Conservation (phyloP, 805 yeast genomes). For the Candida quercuum region DNA sequence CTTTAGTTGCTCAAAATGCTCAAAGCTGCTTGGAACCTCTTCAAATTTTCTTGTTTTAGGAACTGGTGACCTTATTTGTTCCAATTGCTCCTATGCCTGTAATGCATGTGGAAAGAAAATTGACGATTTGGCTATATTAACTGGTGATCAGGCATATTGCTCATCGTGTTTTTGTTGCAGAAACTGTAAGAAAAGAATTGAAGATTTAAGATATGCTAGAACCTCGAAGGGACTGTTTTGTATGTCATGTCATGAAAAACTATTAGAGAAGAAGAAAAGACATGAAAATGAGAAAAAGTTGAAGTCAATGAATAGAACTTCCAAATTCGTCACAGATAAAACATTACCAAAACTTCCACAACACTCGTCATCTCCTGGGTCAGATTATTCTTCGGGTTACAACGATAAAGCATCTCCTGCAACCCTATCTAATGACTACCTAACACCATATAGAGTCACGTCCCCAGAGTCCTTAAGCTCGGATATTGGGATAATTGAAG, state of each 20-base stretch:
- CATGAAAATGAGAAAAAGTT: constrained; percentile 37
- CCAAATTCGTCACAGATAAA: constrained; percentile 10
- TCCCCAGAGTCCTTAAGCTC: constrained; percentile 17
- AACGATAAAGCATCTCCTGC: constrained; percentile 2
- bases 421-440: background rate
- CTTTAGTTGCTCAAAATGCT: constrained; percentile 85
- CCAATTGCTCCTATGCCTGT: constrained; percentile 89
- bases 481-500: constrained; percentile 9
- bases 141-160: constrained; percentile 95
- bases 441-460: constrained; percentile 12
- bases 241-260: constrained; percentile 83
- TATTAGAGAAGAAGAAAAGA: constrained; percentile 69
- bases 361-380: constrained; percentile 1
- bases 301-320: constrained; percentile 8
- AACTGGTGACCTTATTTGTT: constrained; percentile 85
- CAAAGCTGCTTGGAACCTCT: constrained; percentile 72
- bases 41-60: constrained; percentile 89
- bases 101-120: constrained; percentile 80
- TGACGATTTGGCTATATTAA: constrained; percentile 87
- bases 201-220: constrained; percentile 85
- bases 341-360: constrained; percentile 21
- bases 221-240: constrained; percentile 92
- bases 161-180: constrained; percentile 85
- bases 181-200: constrained; percentile 79
- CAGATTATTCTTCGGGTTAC: background rate